Percentiles rank a stretch among this genome's conserved stretches.
These are phyloP conservation scores for Moricandia moricandioides DNA, from an alignment of 345 rosid species.

Conservation along the genomic window DNA sequence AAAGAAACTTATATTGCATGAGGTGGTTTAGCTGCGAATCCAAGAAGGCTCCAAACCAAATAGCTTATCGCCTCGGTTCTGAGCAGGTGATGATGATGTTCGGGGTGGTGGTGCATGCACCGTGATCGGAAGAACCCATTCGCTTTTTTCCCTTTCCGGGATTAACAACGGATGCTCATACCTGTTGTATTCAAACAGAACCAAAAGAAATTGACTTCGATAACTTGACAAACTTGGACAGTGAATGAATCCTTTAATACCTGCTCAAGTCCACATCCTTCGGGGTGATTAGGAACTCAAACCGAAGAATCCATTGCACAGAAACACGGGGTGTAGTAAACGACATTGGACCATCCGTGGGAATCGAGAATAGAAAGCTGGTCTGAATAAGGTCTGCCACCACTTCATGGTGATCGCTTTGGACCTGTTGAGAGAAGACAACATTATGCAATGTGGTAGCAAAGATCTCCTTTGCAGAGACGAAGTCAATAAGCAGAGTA, in stretches of 20 bases:
- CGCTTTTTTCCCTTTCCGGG: conserved; percentile 78
- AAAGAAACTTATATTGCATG: background rate
- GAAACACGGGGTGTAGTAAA: conserved; percentile 79
- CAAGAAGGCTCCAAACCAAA: conserved; percentile 74
- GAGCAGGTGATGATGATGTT: conserved; percentile 39
- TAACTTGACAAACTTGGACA: too few species aligned
- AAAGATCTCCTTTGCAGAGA: background rate
- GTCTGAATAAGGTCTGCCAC: conserved; percentile 95
- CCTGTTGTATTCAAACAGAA: conserved; percentile 41
- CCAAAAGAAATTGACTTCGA: conserved; percentile 2
- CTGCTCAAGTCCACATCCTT: conserved; percentile 78
- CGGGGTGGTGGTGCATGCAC: conserved; percentile 88
- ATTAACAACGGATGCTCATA: conserved; percentile 88
- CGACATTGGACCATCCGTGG: conserved; percentile 99
- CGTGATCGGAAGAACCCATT: conserved; percentile 92
- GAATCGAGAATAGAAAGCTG: conserved; percentile 91
- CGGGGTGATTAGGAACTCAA: conserved; percentile 85
- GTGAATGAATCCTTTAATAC: conserved; percentile 35
- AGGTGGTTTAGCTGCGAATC: conserved; percentile 42
- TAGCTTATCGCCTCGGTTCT: conserved; percentile 56
- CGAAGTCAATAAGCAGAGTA: background rate
- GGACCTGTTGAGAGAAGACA: conserved; percentile 49
- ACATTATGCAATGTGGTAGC: background rate
- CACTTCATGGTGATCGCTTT: conserved; percentile 92
- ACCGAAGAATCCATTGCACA: conserved; percentile 87